phyloP scores from a whole-genome alignment of 768 basidiomycete genomes.

The Antrodiella citrinella region DNA sequence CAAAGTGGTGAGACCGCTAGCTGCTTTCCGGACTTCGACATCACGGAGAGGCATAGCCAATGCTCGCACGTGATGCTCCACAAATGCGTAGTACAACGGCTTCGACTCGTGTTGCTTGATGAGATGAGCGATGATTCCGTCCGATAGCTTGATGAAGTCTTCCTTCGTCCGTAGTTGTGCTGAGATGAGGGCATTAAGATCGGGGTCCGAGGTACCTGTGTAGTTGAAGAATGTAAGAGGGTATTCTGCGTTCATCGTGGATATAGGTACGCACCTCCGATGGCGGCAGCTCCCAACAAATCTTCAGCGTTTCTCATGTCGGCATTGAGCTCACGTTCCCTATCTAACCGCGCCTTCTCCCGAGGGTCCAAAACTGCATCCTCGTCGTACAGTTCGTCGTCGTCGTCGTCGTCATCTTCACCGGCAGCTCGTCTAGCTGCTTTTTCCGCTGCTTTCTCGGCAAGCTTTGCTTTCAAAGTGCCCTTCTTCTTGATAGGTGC shows the following conservation, averaged over 20 bases:
- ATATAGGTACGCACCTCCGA: slow-evolving; percentile 43
- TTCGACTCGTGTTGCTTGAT: slow-evolving; percentile 75
- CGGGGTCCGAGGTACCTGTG: slow-evolving; percentile 58
- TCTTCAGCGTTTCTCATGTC: slow-evolving; percentile 83
- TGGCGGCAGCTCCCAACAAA: slow-evolving; percentile 63
- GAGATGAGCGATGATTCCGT: slow-evolving; percentile 63
- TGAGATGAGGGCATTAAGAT: slow-evolving; percentile 65
- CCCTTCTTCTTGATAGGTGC: slow-evolving; percentile 89
- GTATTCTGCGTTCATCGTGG: not conserved
- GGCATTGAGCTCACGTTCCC: slow-evolving; percentile 75
- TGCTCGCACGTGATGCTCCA: slow-evolving; percentile 76
- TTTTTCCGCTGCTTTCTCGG: slow-evolving; percentile 82
- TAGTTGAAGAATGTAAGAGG: not conserved
- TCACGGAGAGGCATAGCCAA: slow-evolving; percentile 76
- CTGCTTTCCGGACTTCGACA: slow-evolving; percentile 86
- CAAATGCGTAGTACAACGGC: slow-evolving; percentile 75
- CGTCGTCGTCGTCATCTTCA: slow-evolving; percentile 29
- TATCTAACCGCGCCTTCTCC: slow-evolving; percentile 69
- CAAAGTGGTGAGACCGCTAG: slow-evolving; percentile 73
- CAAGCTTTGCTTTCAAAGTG: slow-evolving; percentile 83
- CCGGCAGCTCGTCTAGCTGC: slow-evolving; percentile 38
- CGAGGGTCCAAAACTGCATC: slow-evolving; percentile 63
- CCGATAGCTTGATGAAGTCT: slow-evolving; percentile 72
- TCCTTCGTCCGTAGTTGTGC: slow-evolving; percentile 83
- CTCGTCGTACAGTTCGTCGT: slow-evolving; percentile 57